These are phyloP conservation scores for Coelastrella sp. DNA, from an alignment of 139 green algal genomes.

Conservation along the genomic window DNA sequence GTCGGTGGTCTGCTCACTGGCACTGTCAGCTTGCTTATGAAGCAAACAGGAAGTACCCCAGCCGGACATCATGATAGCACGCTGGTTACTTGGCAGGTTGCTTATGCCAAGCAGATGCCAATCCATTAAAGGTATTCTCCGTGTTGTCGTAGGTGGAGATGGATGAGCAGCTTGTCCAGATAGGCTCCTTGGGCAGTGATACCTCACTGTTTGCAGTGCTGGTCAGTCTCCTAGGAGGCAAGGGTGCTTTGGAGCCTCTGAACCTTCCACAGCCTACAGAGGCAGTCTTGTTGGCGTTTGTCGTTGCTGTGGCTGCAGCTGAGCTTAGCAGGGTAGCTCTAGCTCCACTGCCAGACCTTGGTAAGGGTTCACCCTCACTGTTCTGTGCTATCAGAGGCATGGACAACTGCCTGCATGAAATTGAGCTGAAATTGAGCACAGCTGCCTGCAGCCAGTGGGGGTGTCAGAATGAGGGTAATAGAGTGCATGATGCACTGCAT, in stretches of 20 bases:
- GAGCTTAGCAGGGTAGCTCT: slow-evolving; percentile 38
- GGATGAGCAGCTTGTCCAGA: slow-evolving; percentile 34
- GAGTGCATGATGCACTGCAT: not conserved
- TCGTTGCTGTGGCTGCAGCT: slow-evolving; percentile 29
- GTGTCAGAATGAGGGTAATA: not conserved
- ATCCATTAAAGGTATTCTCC: no score
- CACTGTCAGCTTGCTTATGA: no score
- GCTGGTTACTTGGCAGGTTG: no score
- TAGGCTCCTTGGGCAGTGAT: slow-evolving; percentile 4
- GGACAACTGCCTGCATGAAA: no score
- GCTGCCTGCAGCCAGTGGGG: no score
- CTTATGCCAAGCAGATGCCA: no score
- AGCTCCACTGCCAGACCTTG: slow-evolving; percentile 37
- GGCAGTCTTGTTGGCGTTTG: slow-evolving; percentile 38
- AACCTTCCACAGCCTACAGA: slow-evolving; percentile 27
- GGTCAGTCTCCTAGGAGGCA: slow-evolving; percentile 26
- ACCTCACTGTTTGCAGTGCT: slow-evolving; percentile 2
- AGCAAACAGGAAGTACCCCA: no score
- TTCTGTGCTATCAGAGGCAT: not conserved
- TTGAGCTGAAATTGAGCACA: no score
- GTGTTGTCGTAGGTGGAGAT: slow-evolving; percentile 39
- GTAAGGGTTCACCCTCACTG: not conserved
- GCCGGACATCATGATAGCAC: no score
- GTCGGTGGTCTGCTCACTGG: no score
- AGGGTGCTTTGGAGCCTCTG: not conserved